Percentiles rank a stretch among this genome's conserved stretches.
Evolutionary conservation across 148 eudicot genomes (phyloP).

Genomic region (Silene latifolia): DNA sequence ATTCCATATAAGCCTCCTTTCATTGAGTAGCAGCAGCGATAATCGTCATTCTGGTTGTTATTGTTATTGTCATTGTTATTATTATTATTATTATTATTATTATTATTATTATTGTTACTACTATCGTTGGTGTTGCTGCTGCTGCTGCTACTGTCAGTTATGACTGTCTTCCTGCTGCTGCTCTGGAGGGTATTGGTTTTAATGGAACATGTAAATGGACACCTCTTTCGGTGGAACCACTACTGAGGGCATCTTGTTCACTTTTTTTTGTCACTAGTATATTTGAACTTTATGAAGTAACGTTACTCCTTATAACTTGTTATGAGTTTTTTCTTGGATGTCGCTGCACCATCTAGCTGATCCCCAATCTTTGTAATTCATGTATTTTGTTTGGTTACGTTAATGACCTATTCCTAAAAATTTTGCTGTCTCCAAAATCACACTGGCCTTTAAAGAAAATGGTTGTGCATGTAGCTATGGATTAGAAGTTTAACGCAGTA

Average conservation of each 20-base stretch:
- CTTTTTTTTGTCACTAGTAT: too few species aligned
- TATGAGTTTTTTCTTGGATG: too few species aligned
- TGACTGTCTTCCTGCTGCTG: constrained; percentile 8
- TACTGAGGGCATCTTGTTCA: constrained; percentile 28
- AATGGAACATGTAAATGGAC: constrained; percentile 20
- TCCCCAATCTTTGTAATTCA: background rate
- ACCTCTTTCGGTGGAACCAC: background rate
- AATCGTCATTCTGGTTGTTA: background rate
- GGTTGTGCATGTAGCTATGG: too few species aligned
- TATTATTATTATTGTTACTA: constrained; percentile 6
- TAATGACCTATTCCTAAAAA: background rate
- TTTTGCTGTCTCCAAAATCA: too few species aligned
- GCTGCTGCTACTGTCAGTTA: background rate
- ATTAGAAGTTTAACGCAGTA: too few species aligned
- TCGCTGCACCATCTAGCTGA: background rate
- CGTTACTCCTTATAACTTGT: too few species aligned
- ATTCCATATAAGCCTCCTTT: constrained; percentile 31
- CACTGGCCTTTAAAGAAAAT: too few species aligned
- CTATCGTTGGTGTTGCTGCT: background rate
- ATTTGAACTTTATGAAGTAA: too few species aligned
- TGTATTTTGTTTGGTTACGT: background rate
- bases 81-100: background rate
- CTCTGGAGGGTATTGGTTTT: constrained; percentile 29
- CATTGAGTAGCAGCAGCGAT: constrained; percentile 27
- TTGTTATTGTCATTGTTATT: background rate